These are phyloP conservation scores for Arbutus unedo DNA, from an alignment of 148 eudicot species.

Conservation along the genomic window DNA sequence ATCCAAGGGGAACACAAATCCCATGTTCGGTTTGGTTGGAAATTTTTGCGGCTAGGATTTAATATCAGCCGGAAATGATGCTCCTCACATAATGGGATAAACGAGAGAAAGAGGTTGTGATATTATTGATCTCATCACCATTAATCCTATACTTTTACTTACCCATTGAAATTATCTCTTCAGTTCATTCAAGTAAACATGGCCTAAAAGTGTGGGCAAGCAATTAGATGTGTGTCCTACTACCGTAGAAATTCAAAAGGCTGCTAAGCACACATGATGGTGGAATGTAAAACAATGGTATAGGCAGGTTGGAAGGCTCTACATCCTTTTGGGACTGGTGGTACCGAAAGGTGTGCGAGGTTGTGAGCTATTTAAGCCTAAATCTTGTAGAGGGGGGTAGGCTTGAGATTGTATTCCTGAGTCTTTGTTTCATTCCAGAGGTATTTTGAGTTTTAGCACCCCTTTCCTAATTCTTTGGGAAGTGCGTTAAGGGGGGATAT, in stretches of 20 bases:
- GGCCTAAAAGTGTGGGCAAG: background rate
- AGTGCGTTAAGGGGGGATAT: background rate
- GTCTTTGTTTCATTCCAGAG: background rate
- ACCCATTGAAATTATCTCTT: background rate
- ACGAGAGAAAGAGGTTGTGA: too few relatives aligned
- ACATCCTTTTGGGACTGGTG: background rate
- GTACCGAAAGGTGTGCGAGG: background rate
- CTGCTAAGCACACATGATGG: background rate
- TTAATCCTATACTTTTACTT: background rate
- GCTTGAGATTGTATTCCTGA: constrained; percentile 2
- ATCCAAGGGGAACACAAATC: background rate
- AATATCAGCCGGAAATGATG: background rate
- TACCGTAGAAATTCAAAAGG: background rate
- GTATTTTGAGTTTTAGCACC: background rate
- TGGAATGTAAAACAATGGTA: background rate
- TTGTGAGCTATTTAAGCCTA: background rate
- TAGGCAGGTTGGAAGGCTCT: background rate
- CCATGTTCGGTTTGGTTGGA: background rate
- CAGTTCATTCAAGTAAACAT: background rate
- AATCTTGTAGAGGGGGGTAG: background rate
- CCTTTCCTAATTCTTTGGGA: background rate
- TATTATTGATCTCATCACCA: background rate
- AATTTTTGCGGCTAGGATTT: background rate
- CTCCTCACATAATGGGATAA: background rate
- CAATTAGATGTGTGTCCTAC: background rate